Base-by-base conservation (phyloP, 2,329 filamentous ascomycete species). In the Nothopassalora personata region DNA sequence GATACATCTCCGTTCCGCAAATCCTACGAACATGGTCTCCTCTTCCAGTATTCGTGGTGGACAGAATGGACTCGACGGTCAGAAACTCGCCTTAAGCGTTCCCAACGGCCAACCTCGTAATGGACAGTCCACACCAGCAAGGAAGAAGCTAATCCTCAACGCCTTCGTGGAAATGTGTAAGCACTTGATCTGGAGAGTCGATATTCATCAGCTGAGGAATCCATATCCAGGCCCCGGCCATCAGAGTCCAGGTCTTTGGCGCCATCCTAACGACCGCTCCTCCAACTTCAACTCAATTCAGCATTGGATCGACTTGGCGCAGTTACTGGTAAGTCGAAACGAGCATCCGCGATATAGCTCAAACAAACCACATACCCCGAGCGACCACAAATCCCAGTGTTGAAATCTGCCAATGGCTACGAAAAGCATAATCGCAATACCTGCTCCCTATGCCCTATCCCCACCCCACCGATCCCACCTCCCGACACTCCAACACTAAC, bases 261-360 rank as follows among this genome's bases (percentile, higher is more conserved):
- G 80, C 36, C 86, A 89, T 65, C 86, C 86, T 1, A 76, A 83
- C 15, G 86, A 89, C 63, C 75, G 82, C 63, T 87, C 85, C 1
- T 79, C 79, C 64, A 73, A 81, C 18, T 89, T 88, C 71, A 84
- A 84, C 61, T 77, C 81, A 28, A 74, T 86, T 34, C 74, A 82
- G 5, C 82, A 86, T 60, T 88, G 85, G 85, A 78, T 81, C 0
- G 77, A 83, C 53, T 72, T 88, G 0, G 85, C 84, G 0, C 77
- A 85, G 60, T 72, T 83, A 0, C 78, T 86, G 0, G 39, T 43
- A 43, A 4, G 39, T n/a, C 13, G 3, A n/a, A 8, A n/a, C 39
- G 4, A 36, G 23, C 9, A 7, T 18, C 6, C 15, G 31, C 23
- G 23, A 23, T 23, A 34, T 34, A 34, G 2, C 31, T 11, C 11